Evolutionary conservation across 2,329 filamentous ascomycete species (phyloP).

Genomic region (Nemania abortiva): DNA sequence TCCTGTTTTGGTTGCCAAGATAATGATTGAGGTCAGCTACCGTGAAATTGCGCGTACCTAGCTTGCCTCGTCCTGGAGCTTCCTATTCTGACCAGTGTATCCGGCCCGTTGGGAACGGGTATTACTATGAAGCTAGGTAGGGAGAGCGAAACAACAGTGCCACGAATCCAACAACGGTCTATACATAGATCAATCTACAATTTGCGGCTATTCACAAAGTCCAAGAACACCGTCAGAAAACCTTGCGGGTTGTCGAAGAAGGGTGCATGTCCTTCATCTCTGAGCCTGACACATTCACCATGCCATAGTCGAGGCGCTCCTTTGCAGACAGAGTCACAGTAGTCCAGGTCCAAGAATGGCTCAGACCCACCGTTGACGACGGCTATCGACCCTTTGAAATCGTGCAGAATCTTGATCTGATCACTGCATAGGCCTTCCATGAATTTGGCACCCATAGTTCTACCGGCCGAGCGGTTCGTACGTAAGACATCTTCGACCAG

Average conservation of each 20-base stretch:
- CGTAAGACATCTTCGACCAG: constrained; percentile 9
- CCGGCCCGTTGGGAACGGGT: no score
- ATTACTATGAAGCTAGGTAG: no score
- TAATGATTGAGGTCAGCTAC: no score
- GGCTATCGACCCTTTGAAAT: constrained; percentile 12
- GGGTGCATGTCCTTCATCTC: constrained; percentile 7
- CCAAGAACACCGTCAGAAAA: constrained; percentile 14
- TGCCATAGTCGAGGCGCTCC: constrained; percentile 10
- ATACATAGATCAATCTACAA: constrained; percentile 6
- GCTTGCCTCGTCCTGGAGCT: no score
- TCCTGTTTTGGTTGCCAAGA: no score
- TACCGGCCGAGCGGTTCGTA: constrained; percentile 2
- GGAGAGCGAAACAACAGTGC: no score
- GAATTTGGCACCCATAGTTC: constrained; percentile 8
- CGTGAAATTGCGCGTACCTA: no score
- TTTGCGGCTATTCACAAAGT: constrained; percentile 5
- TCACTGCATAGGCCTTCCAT: constrained; percentile 12
- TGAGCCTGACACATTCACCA: constrained; percentile 10
- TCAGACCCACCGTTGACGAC: constrained; percentile 10
- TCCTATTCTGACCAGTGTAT: no score
- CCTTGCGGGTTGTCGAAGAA: constrained; percentile 9
- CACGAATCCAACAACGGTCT: no score
- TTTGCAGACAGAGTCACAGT: constrained; percentile 14
- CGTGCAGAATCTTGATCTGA: constrained; percentile 11
- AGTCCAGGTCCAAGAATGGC: constrained; percentile 6